Evolutionary conservation across 352 stramenopile species (phyloP).

Genomic region (Phytophthora macrochlamydospora): DNA sequence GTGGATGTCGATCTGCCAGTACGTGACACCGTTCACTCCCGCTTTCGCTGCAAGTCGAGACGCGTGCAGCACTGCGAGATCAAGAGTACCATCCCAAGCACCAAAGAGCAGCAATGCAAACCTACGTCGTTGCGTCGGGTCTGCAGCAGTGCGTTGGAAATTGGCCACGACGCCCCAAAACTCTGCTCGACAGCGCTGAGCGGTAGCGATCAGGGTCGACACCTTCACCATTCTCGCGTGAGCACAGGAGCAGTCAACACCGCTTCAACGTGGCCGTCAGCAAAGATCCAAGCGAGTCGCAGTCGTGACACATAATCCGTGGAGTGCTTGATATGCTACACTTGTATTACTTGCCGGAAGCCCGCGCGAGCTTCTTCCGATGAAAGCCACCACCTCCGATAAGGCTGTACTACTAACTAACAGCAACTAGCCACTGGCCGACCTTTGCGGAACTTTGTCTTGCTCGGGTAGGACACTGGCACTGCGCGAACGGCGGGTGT

Average conservation of each 20-base stretch:
- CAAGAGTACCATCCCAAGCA: background rate
- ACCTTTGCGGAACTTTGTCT: conserved; percentile 37
- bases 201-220: conserved; percentile 12
- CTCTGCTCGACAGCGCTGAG: conserved; percentile 7
- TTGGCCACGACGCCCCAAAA: conserved; percentile 10
- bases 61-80: conserved; percentile 17
- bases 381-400: no score
- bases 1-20: conserved; percentile 40
- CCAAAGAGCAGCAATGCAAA: conserved; percentile 6
- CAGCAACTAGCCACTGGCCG: conserved; percentile 17
- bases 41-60: conserved; percentile 31
- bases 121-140: conserved; percentile 7
- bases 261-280: background rate
- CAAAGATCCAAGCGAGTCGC: no score
- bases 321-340: no score
- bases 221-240: background rate
- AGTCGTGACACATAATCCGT: no score
- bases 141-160: conserved; percentile 18
- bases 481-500: conserved; percentile 26
- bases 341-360: no score
- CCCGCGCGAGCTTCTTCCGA: no score
- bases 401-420: conserved; percentile 3
- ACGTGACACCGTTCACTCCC: conserved; percentile 10
- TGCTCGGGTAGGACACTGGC: conserved; percentile 35
- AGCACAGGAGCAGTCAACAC: background rate